Conservation (phyloP, 345 rosid species). For the Populus deltoides region DNA sequence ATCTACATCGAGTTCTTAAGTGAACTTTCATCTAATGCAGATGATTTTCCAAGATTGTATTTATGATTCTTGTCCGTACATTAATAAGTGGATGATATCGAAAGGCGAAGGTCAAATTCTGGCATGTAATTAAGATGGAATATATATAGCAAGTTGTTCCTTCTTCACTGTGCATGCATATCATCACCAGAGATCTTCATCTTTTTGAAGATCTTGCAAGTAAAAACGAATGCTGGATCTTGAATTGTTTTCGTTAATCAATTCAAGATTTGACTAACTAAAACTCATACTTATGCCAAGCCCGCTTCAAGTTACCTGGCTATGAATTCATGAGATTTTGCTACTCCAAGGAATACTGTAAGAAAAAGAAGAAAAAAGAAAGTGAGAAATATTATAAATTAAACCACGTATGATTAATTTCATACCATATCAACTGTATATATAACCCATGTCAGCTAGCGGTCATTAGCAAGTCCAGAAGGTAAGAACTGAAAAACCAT, state of each 20-base stretch:
- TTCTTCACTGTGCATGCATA: not conserved
- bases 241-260: not conserved
- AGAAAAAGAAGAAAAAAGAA: not conserved
- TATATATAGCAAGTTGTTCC: not conserved
- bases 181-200: not conserved
- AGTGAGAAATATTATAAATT: not conserved
- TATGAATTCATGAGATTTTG: not conserved
- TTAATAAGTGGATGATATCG: not conserved
- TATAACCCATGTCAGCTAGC: not conserved
- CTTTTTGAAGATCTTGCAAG: not conserved
- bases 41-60: not conserved
- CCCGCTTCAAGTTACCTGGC: not conserved
- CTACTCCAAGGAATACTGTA: not conserved
- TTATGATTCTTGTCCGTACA: not conserved
- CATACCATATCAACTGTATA: not conserved
- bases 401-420: not conserved
- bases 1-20: not conserved
- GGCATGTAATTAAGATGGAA: not conserved
- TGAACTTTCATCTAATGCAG: not conserved
- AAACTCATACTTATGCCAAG: no score
- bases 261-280: no score
- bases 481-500: constrained; percentile 6
- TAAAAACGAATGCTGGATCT: not conserved
- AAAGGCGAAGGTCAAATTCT: not conserved
- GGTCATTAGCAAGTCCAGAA: constrained; percentile 3